A percentile compares a stretch with the other conserved stretches of the same genome.
Conservation (phyloP, 805 yeast species). For the Zygoascus tannicola region DNA sequence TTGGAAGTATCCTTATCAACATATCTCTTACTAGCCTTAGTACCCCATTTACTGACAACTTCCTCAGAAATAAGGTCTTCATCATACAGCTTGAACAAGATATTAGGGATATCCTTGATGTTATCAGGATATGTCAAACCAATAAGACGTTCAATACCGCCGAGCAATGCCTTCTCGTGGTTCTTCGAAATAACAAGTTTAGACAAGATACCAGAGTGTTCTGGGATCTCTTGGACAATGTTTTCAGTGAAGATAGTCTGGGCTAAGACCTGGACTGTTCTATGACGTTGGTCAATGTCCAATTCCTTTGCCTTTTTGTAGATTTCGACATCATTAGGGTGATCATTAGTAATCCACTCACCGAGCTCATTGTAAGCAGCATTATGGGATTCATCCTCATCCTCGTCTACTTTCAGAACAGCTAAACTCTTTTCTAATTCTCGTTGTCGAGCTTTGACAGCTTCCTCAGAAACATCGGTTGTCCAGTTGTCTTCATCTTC, state of each 20-base stretch:
- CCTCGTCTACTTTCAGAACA: constrained; percentile 32
- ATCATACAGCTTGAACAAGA: constrained; percentile 73
- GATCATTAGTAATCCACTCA: constrained; percentile 71
- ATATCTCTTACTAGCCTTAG: constrained; percentile 83
- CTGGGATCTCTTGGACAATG: constrained; percentile 59
- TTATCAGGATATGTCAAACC: constrained; percentile 72
- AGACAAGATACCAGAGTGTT: constrained; percentile 73
- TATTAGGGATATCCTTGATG: constrained; percentile 67
- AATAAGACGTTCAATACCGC: constrained; percentile 90
- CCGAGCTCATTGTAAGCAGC: constrained; percentile 68
- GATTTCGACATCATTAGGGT: constrained; percentile 76
- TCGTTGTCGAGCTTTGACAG: constrained; percentile 82
- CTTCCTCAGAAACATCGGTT: constrained; percentile 94
- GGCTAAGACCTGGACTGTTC: constrained; percentile 83
- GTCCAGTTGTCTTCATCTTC: constrained; percentile 84
- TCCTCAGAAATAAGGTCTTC: constrained; percentile 80
- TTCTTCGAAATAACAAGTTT: constrained; percentile 55
- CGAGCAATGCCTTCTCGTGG: constrained; percentile 81
- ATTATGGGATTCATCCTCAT: constrained; percentile 36
- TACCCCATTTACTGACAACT: constrained; percentile 72
- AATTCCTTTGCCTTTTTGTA: constrained; percentile 81
- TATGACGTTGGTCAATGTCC: constrained; percentile 59
- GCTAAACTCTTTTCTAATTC: constrained; percentile 56
- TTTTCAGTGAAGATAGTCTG: constrained; percentile 73
- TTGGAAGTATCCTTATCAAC: constrained; percentile 87